Conservation (phyloP, 148 eudicot species). For the Dianthus caryophyllus region DNA sequence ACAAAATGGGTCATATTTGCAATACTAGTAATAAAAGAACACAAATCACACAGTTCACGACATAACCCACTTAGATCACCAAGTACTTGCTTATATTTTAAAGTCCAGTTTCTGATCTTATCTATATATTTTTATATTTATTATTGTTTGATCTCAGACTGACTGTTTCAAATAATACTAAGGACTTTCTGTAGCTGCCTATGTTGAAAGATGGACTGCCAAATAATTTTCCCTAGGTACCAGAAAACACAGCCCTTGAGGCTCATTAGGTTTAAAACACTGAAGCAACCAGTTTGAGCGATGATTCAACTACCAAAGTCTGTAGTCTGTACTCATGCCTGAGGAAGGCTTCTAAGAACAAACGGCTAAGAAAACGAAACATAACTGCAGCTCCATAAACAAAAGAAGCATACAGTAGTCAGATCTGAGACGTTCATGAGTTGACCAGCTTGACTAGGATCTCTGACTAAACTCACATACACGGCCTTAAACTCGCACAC, state of each 20-base stretch:
- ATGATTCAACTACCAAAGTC: background rate
- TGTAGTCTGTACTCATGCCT: background rate
- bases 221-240: background rate
- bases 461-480: conserved; percentile 61
- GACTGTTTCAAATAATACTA: background rate
- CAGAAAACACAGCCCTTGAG: background rate
- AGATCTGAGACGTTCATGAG: conserved; percentile 43
- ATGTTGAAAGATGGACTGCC: background rate
- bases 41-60: background rate
- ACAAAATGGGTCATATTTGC: background rate
- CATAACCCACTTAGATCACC: conserved; percentile 2
- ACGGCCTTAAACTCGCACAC: too few relatives aligned
- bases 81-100: too few relatives aligned
- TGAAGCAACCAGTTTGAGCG: background rate
- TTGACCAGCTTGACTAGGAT: conserved; percentile 66
- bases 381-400: background rate
- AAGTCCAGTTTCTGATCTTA: too few relatives aligned
- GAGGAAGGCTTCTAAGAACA: background rate
- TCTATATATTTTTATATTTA: background rate
- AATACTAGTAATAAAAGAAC: background rate
- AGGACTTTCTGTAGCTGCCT: background rate
- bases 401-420: too few relatives aligned
- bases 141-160: background rate
- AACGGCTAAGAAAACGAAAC: background rate
- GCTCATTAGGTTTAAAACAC: background rate